A percentile compares a stretch with the other conserved stretches of the same genome.
Conservation (phyloP, 805 yeast species). For the Saccharomycopsis schoenii region DNA sequence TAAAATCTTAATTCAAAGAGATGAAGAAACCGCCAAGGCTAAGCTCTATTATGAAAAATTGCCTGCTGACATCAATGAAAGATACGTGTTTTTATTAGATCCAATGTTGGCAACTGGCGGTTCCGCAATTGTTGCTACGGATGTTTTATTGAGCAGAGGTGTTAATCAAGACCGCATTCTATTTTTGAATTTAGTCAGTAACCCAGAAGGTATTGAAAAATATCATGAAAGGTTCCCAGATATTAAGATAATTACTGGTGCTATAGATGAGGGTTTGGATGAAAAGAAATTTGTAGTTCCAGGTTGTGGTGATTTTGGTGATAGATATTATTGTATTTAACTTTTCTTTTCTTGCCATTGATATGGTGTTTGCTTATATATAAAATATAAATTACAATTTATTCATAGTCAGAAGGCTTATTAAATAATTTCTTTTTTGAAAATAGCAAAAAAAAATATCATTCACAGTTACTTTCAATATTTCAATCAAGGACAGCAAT, state of each 20-base stretch:
- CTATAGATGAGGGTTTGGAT: constrained; percentile 78
- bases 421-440: too few species aligned
- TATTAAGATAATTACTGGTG: constrained; percentile 87
- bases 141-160: constrained; percentile 78
- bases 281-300: constrained; percentile 82
- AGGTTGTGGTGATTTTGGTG: constrained; percentile 97
- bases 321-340: constrained; percentile 88
- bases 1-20: constrained; percentile 92
- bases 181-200: constrained; percentile 83
- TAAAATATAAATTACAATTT: too few species aligned
- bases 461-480: too few species aligned
- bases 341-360: neutral
- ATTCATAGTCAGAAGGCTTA: too few species aligned
- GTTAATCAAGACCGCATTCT: constrained; percentile 80
- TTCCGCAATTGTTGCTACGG: constrained; percentile 94
- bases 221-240: constrained; percentile 74
- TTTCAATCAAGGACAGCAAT: too few species aligned
- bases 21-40: constrained; percentile 94
- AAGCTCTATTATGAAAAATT: constrained; percentile 86
- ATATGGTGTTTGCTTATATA: neutral
- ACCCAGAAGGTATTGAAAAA: constrained; percentile 85
- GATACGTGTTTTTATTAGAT: constrained; percentile 86
- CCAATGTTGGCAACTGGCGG: constrained; percentile 99
- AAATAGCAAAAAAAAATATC: too few species aligned
- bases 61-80: constrained; percentile 81